phyloP scores from a whole-genome alignment of 78 protist species.

The Guillardia theta region DNA sequence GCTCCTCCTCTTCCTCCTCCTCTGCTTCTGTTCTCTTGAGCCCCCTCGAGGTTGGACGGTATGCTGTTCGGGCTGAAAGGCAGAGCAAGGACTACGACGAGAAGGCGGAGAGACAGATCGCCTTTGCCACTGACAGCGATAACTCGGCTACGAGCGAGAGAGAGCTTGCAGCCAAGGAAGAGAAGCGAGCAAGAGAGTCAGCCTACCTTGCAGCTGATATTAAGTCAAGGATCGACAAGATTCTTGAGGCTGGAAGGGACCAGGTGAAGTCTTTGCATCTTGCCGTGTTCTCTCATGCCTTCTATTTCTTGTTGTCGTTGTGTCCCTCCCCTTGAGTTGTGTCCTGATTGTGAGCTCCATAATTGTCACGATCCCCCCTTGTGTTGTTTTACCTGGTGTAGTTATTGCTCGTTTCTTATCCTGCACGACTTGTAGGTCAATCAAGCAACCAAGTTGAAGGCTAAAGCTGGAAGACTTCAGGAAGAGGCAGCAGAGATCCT shows the following conservation, averaged over 20 bases:
- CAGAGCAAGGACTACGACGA: not conserved
- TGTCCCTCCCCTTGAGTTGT: not conserved
- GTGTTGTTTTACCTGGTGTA: not conserved
- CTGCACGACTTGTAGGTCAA: not conserved
- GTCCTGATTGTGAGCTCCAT: not conserved
- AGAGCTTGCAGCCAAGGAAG: conserved; percentile 12
- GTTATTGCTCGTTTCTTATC: not conserved
- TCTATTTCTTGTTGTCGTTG: not conserved
- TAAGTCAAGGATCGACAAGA: conserved; percentile 24
- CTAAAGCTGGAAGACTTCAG: conserved; percentile 1
- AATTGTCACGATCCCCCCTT: not conserved
- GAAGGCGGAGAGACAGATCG: conserved; percentile 31
- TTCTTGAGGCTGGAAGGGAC: conserved; percentile 34
- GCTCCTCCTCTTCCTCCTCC: no score
- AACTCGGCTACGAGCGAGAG: conserved; percentile 7
- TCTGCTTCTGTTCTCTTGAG: not conserved
- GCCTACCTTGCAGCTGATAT: conserved; percentile 37
- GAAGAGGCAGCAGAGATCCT: not conserved
- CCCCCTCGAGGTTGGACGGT: conserved; percentile 19
- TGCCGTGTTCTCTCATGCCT: not conserved
- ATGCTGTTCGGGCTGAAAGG: conserved; percentile 33
- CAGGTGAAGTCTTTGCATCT: not conserved
- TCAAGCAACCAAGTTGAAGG: conserved; percentile 22
- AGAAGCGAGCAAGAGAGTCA: conserved; percentile 11
- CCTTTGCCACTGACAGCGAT: conserved; percentile 25